Base-by-base conservation (phyloP, 139 green algal genomes). In the Protoeuglena noctilucae region DNA sequence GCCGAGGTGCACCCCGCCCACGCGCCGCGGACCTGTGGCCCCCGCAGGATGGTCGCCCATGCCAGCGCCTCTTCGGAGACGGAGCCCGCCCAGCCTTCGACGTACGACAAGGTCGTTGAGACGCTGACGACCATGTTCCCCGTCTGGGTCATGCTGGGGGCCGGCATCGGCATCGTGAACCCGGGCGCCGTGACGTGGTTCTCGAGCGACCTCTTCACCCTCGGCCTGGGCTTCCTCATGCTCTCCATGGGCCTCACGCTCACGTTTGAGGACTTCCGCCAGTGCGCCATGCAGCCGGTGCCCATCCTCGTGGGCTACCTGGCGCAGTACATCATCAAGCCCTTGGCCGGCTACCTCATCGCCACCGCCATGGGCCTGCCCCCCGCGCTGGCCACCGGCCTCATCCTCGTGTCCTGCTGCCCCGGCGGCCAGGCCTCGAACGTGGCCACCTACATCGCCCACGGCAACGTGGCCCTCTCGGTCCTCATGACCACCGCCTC, bases 221-320 rank as follows among this genome's bases (percentile, higher is more conserved):
- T 53, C 28, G 68, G 61, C 2, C 68, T 93, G 40, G 75, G 72
- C 29, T 66, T 87, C 28, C 69, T 93, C 22, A 89, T 93, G 83
- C 69, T 91, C 27, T 76, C 66, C 56, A 92, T 92, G 82, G 82
- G 82, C 25, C 66, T 92, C 50, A 85, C 75, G 7, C 68, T 92
- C 9, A 84, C 77, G n/a, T 62, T 84, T 28, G 73, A 87, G 2
- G 80, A 92, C 62, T 87, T 92, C 58, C 72, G 76, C 26, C 66
- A 74, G 62, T 79, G 71, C 54, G 54, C 64, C 16, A 43, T 52
- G 26, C 76, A 83, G 21, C 83, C 83, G 2, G 75, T 59, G 39
- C 72, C 80, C 2, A 81, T 93, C 25, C 47, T 60, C 12, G 54
- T 88, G 17, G 70, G 73, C 27, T 89, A 86, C 61, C 23, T 82